Evolutionary conservation across 805 yeast species (phyloP), one percentile per base, ranked within the genome.

Genomic region (Metschnikowia shivogae): DNA sequence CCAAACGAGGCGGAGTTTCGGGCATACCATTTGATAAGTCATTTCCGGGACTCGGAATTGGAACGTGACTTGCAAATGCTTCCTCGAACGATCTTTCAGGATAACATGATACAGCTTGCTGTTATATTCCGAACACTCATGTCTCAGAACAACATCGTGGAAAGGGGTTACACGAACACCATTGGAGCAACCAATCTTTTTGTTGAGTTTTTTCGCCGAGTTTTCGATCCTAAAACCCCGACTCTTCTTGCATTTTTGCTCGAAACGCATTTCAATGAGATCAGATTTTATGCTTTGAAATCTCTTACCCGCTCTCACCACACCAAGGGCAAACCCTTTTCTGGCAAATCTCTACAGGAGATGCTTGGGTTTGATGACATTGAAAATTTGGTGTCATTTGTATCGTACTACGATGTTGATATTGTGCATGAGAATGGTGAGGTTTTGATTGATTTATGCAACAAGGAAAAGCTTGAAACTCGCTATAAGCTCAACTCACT

Each of bases 1-100:
- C 86, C 89, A 0, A 87, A 89, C 55, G 98, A 93, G 64, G 86
- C 97, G 0, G 99, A 93, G 60, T 88, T 93, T 58, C 76, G 97
- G 54, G 90, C 96, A 0, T 93, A 90, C 61, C 84, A 89, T 45
- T 66, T 93, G 17, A 58, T 93, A 13, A 80, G 89, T 53, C 92
- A 89, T 55, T 66, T 87, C 7, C 73, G 87, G 54, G 97, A 93
- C 60, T 83, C 93, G 0, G 97, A 89, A 54, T 67, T 87, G 39
- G 97, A 88, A 51, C 72, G 89, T 44, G 85, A 79, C 50, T 60
- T 86, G 9, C 95, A 88, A 59, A 67, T 72, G 12, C 63, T 89
- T 32, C 96, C 97, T 0, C 45, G 50, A 2, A 57, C 67, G 2
- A 71, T 92, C 1, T 70, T 81, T 30, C 55, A 74, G 19, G 74